Evolutionary conservation across 169 alveolate species (phyloP), one percentile per base, ranked within the genome.

Genomic region (Plasmodium relictum): DNA sequence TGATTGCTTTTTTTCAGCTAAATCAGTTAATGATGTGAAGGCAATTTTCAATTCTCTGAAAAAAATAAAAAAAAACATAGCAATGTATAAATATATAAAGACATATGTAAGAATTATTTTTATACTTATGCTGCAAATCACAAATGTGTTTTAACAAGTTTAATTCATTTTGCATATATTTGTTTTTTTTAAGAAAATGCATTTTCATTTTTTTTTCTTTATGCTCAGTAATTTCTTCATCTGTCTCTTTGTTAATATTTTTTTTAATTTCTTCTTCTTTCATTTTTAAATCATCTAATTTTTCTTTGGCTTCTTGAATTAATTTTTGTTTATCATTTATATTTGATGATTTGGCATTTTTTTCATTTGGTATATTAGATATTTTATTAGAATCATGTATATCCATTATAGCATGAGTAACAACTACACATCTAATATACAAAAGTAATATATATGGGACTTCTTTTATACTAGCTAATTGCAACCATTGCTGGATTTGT

Each of bases 401-500:
- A 56, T 88, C 93, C 96, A 94, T 94, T 16, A 95, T 95, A 31
- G 93, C 94, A 66, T 95, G 98, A 0, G 97, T 94, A 94, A 96
- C 94, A 42, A 96, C 94, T 39, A 96, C 94, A 89, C 97, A 95
- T 52, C 98, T 94, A 45, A 95, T 93, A 96, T 97, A 96, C 31
- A 96, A 91, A 65, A 96, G 92, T 63, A 96, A 76, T 5, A 95
- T 90, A 16, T 95, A 96, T 6, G 97, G 96, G 0, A 96, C 94
- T 74, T 96, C 97, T 22, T 93, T 91, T 74, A 93, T 95, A 42
- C 97, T 91, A 1, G 98, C 96, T 14, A 96, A 87, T 62, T 94
- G 96, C 8, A 96, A 88, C 98, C 98, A 96, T 85, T 73, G 94
- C 52, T 89, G 94, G 88, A 96, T 73, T 62, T 93, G 97, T 14